These are phyloP conservation scores for Suhomyces emberorum DNA, from an alignment of 805 yeast genomes.

Conservation along the genomic window DNA sequence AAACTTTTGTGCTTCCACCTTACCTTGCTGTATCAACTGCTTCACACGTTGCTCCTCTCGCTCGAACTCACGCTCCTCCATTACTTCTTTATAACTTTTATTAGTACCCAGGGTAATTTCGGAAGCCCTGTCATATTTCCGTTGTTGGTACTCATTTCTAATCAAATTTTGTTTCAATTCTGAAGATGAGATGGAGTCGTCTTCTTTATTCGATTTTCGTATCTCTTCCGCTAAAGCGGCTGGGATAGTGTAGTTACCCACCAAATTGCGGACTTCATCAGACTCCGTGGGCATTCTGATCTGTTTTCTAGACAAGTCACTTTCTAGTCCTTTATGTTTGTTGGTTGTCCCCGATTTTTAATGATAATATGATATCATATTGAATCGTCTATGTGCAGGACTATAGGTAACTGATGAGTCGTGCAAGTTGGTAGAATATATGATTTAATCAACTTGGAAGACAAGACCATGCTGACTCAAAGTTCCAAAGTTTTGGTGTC, in stretches of 20 bases:
- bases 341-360: too few species aligned
- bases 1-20: conserved; percentile 12
- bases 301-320: too few species aligned
- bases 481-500: conserved; percentile 52
- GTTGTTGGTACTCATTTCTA: conserved; percentile 27
- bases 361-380: too few species aligned
- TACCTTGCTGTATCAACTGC: conserved; percentile 18
- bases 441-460: too few species aligned
- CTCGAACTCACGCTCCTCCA: conserved; percentile 40
- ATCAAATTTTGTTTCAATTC: conserved; percentile 16
- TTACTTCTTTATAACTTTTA: conserved; percentile 40
- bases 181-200: conserved; percentile 13
- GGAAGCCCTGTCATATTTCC: conserved; percentile 23
- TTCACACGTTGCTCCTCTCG: conserved; percentile 30
- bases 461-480: conserved; percentile 1
- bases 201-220: conserved; percentile 18
- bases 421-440: too few species aligned
- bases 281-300: too few species aligned
- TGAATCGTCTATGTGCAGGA: too few species aligned
- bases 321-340: too few species aligned
- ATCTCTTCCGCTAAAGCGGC: conserved; percentile 24
- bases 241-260: conserved; percentile 32
- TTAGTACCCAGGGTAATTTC: conserved; percentile 13
- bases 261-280: conserved; percentile 21
- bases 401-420: too few species aligned